Conservation (phyloP, 1,139 yeast genomes). For the Lodderomyces parapsilosis region DNA sequence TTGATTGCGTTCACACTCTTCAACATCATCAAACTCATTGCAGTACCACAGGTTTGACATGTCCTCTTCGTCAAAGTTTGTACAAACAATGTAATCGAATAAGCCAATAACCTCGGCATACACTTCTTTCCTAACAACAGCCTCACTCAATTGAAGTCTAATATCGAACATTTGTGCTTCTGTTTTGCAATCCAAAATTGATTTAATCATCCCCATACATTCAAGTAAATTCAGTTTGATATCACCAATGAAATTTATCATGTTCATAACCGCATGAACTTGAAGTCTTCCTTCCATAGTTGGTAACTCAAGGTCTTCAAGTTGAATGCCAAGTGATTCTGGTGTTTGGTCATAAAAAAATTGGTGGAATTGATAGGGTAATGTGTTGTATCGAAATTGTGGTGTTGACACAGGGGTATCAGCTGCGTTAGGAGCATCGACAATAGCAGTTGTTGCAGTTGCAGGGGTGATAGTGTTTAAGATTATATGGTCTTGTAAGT, state of each 20-base stretch:
- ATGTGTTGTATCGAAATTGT: not conserved
- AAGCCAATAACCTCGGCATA: not conserved
- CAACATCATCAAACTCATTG: not conserved
- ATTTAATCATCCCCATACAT: not conserved
- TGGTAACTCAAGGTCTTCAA: not conserved
- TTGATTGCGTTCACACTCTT: not conserved
- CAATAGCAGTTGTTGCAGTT: not conserved
- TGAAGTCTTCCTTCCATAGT: not conserved
- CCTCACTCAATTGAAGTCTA: not conserved
- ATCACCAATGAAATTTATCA: not conserved
- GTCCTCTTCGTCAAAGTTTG: not conserved
- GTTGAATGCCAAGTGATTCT: not conserved
- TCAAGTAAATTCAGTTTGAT: not conserved
- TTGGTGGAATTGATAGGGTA: constrained; percentile 1
- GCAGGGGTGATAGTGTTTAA: not conserved
- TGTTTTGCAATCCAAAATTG: not conserved
- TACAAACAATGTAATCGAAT: not conserved
- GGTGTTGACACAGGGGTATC: not conserved
- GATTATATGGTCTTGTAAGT: not conserved
- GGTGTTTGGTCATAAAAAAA: not conserved
- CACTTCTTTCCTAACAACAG: not conserved
- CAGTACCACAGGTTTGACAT: not conserved
- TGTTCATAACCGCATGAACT: not conserved
- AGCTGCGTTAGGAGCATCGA: no score
- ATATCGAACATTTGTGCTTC: not conserved